Conservation (phyloP, 768 basidiomycete species). For the Infundibulicybe gibba region DNA sequence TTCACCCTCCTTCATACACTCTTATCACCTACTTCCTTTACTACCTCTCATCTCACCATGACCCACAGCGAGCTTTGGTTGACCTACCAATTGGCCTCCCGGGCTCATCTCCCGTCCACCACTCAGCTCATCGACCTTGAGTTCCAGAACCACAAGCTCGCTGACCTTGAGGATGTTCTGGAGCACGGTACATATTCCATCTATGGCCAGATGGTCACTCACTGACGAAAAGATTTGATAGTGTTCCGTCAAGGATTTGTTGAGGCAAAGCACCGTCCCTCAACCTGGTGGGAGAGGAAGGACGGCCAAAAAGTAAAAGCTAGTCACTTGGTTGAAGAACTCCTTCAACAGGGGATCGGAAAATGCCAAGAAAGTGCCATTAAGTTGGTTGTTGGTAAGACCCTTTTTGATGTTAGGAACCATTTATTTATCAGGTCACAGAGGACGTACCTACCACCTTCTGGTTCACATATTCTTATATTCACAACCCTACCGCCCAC, state of each 20-base stretch:
- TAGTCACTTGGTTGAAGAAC: conserved; percentile 29
- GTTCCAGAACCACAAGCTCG: conserved; percentile 32
- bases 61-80: conserved; percentile 40
- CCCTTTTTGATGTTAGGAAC: background rate
- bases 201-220: conserved; percentile 6
- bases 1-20: background rate
- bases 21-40: background rate
- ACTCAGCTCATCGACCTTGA: conserved; percentile 46
- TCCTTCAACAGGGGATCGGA: conserved; percentile 32
- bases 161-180: conserved; percentile 45
- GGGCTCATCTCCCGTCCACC: conserved; percentile 33
- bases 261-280: conserved; percentile 36
- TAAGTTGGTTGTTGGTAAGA: conserved; percentile 41
- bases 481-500: conserved; percentile 23
- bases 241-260: conserved; percentile 44
- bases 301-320: conserved; percentile 32
- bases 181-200: conserved; percentile 29
- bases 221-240: conserved; percentile 15
- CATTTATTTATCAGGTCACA: conserved; percentile 10
- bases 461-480: conserved; percentile 43
- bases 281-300: conserved; percentile 41
- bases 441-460: conserved; percentile 35
- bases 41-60: conserved; percentile 6
- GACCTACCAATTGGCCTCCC: conserved; percentile 44
- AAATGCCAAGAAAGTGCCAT: conserved; percentile 40